A percentile compares a stretch with the other conserved stretches of the same genome.
Evolutionary conservation across 305 asterid species (phyloP).

Genomic region (Andrographis paniculata): DNA sequence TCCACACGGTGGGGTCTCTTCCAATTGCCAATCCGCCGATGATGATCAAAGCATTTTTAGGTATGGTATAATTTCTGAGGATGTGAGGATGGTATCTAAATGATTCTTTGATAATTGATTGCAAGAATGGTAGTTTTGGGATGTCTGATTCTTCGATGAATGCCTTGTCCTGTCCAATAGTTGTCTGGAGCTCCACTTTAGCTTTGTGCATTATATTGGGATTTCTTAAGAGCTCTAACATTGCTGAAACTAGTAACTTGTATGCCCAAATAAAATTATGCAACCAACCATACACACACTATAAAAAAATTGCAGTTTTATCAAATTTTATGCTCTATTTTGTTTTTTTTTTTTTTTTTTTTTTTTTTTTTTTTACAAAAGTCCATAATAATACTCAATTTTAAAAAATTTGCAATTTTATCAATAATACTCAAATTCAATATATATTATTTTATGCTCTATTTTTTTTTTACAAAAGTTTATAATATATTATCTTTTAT

Average conservation of each 20-base stretch:
- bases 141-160: neutral
- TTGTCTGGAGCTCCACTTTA: neutral
- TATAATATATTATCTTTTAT: too few species aligned
- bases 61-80: constrained; percentile 12
- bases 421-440: too few species aligned
- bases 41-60: constrained; percentile 17
- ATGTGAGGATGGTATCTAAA: constrained; percentile 19
- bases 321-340: too few species aligned
- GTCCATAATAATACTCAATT: too few species aligned
- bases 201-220: neutral
- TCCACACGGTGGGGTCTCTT: constrained; percentile 15
- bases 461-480: too few species aligned
- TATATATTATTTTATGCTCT: too few species aligned
- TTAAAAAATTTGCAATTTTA: too few species aligned
- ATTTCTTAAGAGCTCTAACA: neutral
- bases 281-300: too few species aligned
- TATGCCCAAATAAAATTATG: too few species aligned
- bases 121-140: constrained; percentile 15
- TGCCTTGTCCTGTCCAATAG: neutral
- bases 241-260: neutral
- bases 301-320: too few species aligned
- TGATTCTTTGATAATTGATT: constrained; percentile 14
- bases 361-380: too few species aligned
- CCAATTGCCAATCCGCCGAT: constrained; percentile 21
- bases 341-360: too few species aligned